Percentiles rank a stretch among this genome's conserved stretches.
phyloP scores from a whole-genome alignment of 441 rosid species.

The Croton setiger region DNA sequence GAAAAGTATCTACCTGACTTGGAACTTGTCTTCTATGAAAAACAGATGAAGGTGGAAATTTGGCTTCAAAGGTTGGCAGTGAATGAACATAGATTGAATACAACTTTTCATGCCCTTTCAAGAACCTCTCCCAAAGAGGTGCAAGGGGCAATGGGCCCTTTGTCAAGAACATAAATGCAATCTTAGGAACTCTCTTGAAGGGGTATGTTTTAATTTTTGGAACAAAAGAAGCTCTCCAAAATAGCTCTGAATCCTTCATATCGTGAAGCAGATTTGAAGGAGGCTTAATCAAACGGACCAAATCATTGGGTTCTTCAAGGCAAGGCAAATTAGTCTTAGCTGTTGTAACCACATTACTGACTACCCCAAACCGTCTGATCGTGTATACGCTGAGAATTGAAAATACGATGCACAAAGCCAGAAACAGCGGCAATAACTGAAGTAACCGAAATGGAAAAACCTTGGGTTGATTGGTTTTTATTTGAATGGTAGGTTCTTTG shows the following conservation, averaged over 20 bases:
- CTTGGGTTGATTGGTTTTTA: constrained; percentile 45
- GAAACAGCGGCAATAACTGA: constrained; percentile 48
- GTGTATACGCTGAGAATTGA: constrained; percentile 65
- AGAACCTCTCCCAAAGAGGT: constrained; percentile 87
- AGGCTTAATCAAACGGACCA: constrained; percentile 64
- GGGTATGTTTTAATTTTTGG: constrained; percentile 62
- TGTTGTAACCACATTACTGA: constrained; percentile 42
- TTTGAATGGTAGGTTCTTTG: constrained; percentile 41
- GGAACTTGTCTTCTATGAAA: constrained; percentile 76
- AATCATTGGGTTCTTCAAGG: constrained; percentile 32
- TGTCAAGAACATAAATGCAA: constrained; percentile 97
- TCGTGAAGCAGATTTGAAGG: constrained; percentile 54
- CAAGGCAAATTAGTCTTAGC: constrained; percentile 52
- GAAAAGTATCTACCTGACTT: constrained; percentile 52
- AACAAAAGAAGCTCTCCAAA: constrained; percentile 82
- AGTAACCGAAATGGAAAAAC: constrained; percentile 50
- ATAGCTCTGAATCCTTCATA: constrained; percentile 69
- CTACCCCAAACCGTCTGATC: constrained; percentile 53
- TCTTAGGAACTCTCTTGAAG: constrained; percentile 67
- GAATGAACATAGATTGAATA: constrained; percentile 85
- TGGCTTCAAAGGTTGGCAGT: constrained; percentile 53
- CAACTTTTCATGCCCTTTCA: constrained; percentile 62
- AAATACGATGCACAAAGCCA: constrained; percentile 50
- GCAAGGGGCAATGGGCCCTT: constrained; percentile 93
- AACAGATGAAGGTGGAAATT: constrained; percentile 55